Percentiles rank a stretch among this genome's conserved stretches.
Evolutionary conservation across 2,329 filamentous ascomycete genomes (phyloP).

Genomic region (Thelonectria olida): DNA sequence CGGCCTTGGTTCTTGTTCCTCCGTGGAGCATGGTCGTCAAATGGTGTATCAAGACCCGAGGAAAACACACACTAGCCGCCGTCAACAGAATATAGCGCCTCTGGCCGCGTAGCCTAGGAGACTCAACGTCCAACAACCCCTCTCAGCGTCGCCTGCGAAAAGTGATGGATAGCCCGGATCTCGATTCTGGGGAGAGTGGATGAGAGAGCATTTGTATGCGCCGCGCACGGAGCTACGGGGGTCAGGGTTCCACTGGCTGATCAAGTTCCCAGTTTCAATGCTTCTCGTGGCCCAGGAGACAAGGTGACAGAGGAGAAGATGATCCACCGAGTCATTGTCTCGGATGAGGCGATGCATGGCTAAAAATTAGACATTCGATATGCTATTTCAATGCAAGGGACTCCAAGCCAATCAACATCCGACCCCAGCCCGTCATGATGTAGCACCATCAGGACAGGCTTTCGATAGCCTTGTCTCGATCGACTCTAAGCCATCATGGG

Average conservation of each 20-base stretch:
- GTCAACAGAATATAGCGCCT: background rate
- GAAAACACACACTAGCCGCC: background rate
- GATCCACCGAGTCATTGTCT: constrained; percentile 7
- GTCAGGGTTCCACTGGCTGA: background rate
- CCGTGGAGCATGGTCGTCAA: background rate
- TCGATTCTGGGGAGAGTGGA: constrained; percentile 25
- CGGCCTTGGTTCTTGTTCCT: background rate
- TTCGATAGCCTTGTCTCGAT: constrained; percentile 8
- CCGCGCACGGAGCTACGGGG: background rate
- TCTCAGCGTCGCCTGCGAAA: background rate
- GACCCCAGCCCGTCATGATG: background rate
- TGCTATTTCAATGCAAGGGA: background rate
- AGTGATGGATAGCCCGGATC: constrained; percentile 15
- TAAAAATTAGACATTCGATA: background rate
- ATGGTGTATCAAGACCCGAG: background rate
- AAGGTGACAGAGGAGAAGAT: background rate
- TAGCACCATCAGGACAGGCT: constrained; percentile 19
- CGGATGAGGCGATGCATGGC: background rate
- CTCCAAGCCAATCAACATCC: background rate
- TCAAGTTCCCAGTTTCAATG: background rate
- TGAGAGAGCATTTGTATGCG: constrained; percentile 1
- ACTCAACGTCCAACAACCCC: background rate
- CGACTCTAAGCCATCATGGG: background rate
- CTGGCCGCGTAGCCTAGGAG: constrained; percentile 19
- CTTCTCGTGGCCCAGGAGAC: background rate